Percentiles rank a stretch among this genome's conserved stretches.
Evolutionary conservation across 495 filamentous ascomycete species (phyloP).

Genomic region (Chlorociboria aeruginascens): DNA sequence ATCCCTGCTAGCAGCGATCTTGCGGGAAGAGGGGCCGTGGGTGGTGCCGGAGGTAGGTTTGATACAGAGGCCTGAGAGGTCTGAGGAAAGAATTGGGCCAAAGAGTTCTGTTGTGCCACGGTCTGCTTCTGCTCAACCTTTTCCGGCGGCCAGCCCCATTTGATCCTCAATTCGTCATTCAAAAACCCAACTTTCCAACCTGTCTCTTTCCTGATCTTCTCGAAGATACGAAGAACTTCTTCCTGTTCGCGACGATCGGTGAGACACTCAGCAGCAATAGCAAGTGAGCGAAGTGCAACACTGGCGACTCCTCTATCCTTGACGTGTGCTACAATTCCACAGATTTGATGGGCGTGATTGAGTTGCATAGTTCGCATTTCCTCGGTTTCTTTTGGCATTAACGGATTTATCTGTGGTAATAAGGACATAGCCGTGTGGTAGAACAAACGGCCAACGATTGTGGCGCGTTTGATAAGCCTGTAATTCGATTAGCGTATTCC

Average conservation of each 20-base stretch:
- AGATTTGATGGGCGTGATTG: slow-evolving; percentile 67
- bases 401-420: slow-evolving; percentile 69
- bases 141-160: slow-evolving; percentile 62
- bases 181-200: slow-evolving; percentile 66
- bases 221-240: slow-evolving; percentile 69
- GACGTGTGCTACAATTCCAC: slow-evolving; percentile 76
- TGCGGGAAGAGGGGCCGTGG: slow-evolving; percentile 17
- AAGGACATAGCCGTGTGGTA: slow-evolving; percentile 79
- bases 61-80: neutral
- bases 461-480: slow-evolving; percentile 72
- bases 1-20: slow-evolving; percentile 25
- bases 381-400: slow-evolving; percentile 35
- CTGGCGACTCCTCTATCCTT: slow-evolving; percentile 69
- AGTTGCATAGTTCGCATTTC: slow-evolving; percentile 60
- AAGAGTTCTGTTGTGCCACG: slow-evolving; percentile 12
- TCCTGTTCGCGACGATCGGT: slow-evolving; percentile 60
- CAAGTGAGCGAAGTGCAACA: slow-evolving; percentile 66
- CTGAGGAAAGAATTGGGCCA: slow-evolving; percentile 13
- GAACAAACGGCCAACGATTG: slow-evolving; percentile 74
- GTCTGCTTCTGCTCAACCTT: slow-evolving; percentile 22
- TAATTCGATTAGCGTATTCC: slow-evolving; percentile 12
- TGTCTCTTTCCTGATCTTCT: slow-evolving; percentile 60
- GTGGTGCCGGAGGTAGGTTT: slow-evolving; percentile 10
- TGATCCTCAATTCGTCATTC: slow-evolving; percentile 53
- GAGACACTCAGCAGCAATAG: slow-evolving; percentile 67